Percentiles rank a stretch among this genome's conserved stretches.
Conservation (phyloP, 1,284 basidiomycete genomes). For the Leccinum angustisporum region DNA sequence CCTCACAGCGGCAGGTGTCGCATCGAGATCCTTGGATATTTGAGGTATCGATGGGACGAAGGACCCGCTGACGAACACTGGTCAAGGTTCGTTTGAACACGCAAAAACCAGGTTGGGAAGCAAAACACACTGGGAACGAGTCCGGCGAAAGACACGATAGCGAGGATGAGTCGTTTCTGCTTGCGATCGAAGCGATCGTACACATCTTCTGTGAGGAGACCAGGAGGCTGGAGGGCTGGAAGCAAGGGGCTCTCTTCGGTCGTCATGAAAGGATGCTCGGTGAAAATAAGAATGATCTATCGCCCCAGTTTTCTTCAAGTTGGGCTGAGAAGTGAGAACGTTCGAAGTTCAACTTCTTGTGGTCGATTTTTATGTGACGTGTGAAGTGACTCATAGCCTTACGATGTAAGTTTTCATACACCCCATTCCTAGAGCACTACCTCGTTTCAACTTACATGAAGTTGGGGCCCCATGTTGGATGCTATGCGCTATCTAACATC, state of each 20-base stretch:
- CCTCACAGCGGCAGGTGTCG: conserved; percentile 41
- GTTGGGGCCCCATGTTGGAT: neutral
- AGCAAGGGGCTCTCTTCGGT: neutral
- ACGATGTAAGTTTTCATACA: too few species aligned
- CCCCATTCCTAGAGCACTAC: neutral
- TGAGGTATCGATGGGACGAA: conserved; percentile 51
- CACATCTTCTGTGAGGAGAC: conserved; percentile 26
- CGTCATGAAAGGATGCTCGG: neutral
- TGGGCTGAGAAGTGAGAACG: neutral
- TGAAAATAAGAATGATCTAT: neutral
- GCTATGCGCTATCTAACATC: neutral
- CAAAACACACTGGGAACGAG: conserved; percentile 26
- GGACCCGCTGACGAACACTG: conserved; percentile 46
- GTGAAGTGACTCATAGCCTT: neutral
- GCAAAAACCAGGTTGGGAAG: neutral
- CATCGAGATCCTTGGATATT: conserved; percentile 42
- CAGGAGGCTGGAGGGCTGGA: neutral
- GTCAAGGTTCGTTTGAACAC: neutral
- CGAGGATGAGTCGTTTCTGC: conserved; percentile 41
- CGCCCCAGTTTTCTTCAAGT: neutral
- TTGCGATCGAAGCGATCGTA: conserved; percentile 42
- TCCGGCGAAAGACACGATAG: conserved; percentile 38
- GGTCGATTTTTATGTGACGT: neutral
- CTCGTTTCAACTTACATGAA: neutral
- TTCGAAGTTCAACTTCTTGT: neutral